phyloP scores from a whole-genome alignment of 495 filamentous ascomycete species.

The Terfezia claveryi region DNA sequence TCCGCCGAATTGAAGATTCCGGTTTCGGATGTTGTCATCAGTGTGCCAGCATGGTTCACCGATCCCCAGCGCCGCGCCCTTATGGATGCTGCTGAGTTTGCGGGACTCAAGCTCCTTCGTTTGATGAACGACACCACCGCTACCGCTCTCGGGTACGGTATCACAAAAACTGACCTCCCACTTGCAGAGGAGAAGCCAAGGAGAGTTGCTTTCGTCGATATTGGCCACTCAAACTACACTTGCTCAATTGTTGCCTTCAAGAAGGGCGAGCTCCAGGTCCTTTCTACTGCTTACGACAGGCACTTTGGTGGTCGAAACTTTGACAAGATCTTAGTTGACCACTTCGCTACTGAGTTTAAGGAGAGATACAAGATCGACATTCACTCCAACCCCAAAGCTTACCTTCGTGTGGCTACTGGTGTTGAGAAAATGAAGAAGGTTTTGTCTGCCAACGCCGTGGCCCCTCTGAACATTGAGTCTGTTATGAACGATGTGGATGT shows the following conservation, averaged over 20 bases:
- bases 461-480: slow-evolving; percentile 94
- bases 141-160: slow-evolving; percentile 86
- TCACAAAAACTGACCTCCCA: slow-evolving; percentile 89
- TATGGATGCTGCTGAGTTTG: slow-evolving; percentile 84
- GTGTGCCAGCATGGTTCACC: slow-evolving; percentile 91
- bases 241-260: slow-evolving; percentile 86
- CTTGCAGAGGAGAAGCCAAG: slow-evolving; percentile 76
- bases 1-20: slow-evolving; percentile 72
- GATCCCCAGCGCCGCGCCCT: slow-evolving; percentile 75
- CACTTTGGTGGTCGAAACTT: slow-evolving; percentile 97
- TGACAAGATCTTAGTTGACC: slow-evolving; percentile 81
- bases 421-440: slow-evolving; percentile 99
- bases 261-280: slow-evolving; percentile 89
- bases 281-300: slow-evolving; percentile 79
- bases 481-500: slow-evolving; percentile 97
- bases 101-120: slow-evolving; percentile 75
- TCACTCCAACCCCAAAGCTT: slow-evolving; percentile 66
- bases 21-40: slow-evolving; percentile 86
- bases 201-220: slow-evolving; percentile 81
- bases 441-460: slow-evolving; percentile 79
- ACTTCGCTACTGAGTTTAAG: slow-evolving; percentile 86
- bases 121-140: slow-evolving; percentile 98
- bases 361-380: slow-evolving; percentile 85
- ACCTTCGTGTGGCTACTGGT: slow-evolving; percentile 61
- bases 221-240: slow-evolving; percentile 90